Conservation (phyloP, 75 land plant species). For the Adiantum capillusveneris region DNA sequence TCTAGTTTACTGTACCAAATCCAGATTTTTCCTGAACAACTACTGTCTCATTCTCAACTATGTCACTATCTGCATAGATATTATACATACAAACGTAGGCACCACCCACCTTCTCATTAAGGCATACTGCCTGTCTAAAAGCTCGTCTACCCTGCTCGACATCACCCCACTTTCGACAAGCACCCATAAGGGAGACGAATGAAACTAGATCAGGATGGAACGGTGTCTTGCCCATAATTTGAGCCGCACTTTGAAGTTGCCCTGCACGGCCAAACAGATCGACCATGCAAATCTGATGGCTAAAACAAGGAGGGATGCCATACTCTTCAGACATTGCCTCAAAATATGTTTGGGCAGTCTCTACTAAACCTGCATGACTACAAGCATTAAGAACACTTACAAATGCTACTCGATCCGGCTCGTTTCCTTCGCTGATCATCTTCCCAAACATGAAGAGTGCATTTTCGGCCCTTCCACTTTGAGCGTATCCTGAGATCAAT, state of each 20-base stretch:
- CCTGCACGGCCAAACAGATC: slow-evolving; percentile 52
- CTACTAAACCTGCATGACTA: slow-evolving; percentile 43
- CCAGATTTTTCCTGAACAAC: too few species aligned
- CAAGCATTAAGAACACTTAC: slow-evolving; percentile 50
- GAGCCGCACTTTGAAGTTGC: slow-evolving; percentile 36
- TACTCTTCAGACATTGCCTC: slow-evolving; percentile 30
- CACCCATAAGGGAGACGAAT: slow-evolving; percentile 45
- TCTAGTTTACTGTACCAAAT: too few species aligned
- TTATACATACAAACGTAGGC: not conserved
- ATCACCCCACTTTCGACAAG: slow-evolving; percentile 42
- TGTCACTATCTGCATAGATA: slow-evolving; percentile 2
- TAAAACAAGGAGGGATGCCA: slow-evolving; percentile 20
- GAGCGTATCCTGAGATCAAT: slow-evolving; percentile 54
- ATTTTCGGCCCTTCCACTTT: slow-evolving; percentile 26
- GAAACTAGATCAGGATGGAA: slow-evolving; percentile 29
- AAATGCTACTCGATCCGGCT: slow-evolving; percentile 52
- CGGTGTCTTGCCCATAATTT: slow-evolving; percentile 24
- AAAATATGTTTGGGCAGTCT: slow-evolving; percentile 36
- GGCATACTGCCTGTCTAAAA: slow-evolving; percentile 24
- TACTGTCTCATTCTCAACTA: too few species aligned
- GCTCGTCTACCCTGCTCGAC: slow-evolving; percentile 41
- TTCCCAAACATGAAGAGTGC: slow-evolving; percentile 26
- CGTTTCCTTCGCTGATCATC: slow-evolving; percentile 33
- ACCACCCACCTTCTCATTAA: slow-evolving; percentile 14
- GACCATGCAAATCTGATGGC: slow-evolving; percentile 54